Evolutionary conservation across 495 filamentous ascomycete genomes (phyloP), one percentile per base, ranked within the genome.

Genomic region (Tuber borchii): DNA sequence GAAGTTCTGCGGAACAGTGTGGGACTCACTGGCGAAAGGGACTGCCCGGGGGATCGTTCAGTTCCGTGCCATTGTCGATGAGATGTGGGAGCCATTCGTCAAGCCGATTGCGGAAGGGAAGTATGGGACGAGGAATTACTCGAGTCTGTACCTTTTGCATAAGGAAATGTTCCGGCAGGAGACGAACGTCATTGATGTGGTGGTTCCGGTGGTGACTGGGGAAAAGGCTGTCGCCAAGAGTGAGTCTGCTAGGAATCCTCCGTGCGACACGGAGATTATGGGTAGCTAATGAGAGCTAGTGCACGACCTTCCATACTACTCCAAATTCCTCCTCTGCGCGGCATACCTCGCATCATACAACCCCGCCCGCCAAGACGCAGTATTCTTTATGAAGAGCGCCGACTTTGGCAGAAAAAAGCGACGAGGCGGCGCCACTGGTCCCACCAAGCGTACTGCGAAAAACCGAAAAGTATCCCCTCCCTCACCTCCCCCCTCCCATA

Each of bases 341-440:
- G 90, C 94, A 34, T 99, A 97, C 84, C 89, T 99, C 7, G 93
- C 95, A 76, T 97, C 94, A 6, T 92, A 94, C 85, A 98, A 93
- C 81, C 90, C 92, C 0, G 87, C 93, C 26, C 86, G 90, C 65
- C 88, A 91, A 51, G 95, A 99, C 83, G 87, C 89, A 2, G 87
- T 90, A 43, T 90, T 94, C 81, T 98, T 99, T 86, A 94, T 91
- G 73, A 96, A 94, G 74, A 88, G 89, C 82, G 89, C 90, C 73
- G 89, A 92, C 34, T 83, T 86, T 14, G 81, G 83, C 7, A 89
- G 86, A 72, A 86, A 86, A 78, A 85, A 86, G 43, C 84, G 85
- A 82, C 43, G 83, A 84, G 77, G 87, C 76, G 45, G 86, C 2
- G 84, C 85, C 37, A 87, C 88, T 70, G 88, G 86, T 77, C 87